Evolutionary conservation across 352 stramenopile species (phyloP).

Genomic region (Phytophthora crassamura): DNA sequence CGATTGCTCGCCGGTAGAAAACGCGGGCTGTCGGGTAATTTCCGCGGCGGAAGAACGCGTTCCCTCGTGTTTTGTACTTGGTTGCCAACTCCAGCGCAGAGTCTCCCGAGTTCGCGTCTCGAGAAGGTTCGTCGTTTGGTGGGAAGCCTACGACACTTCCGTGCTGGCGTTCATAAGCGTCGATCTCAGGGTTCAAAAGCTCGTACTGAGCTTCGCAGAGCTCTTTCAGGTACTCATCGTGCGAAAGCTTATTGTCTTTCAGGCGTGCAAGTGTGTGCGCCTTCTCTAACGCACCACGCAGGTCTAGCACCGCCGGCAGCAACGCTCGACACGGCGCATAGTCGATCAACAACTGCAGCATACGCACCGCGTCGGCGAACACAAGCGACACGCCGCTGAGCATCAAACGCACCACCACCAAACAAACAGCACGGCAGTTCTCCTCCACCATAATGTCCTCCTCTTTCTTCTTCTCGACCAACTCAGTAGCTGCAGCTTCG

Average conservation of each 20-base stretch:
- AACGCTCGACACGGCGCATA: slow-evolving; percentile 25
- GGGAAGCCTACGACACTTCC: slow-evolving; percentile 65
- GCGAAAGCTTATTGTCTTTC: slow-evolving; percentile 39
- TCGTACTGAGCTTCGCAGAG: slow-evolving; percentile 51
- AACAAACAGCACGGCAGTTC: slow-evolving; percentile 36
- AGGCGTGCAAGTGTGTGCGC: slow-evolving; percentile 40
- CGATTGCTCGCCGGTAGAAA: slow-evolving; percentile 72
- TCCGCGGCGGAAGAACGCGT: slow-evolving; percentile 65
- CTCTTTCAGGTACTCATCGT: slow-evolving; percentile 55
- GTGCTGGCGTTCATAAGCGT: slow-evolving; percentile 51
- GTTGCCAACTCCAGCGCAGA: slow-evolving; percentile 33
- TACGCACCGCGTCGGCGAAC: slow-evolving; percentile 57
- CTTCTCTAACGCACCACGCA: slow-evolving; percentile 71
- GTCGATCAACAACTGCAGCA: slow-evolving; percentile 74
- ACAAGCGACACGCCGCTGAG: slow-evolving; percentile 62
- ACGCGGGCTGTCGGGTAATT: slow-evolving; percentile 62
- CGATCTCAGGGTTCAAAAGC: slow-evolving; percentile 55
- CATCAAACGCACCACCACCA: slow-evolving; percentile 60
- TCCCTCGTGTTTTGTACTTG: slow-evolving; percentile 60
- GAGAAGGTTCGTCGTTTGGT: slow-evolving; percentile 22
- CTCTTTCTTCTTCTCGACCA: not conserved
- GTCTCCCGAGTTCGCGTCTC: slow-evolving; percentile 9
- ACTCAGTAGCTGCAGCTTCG: slow-evolving; percentile 1
- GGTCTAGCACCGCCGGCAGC: slow-evolving; percentile 46
- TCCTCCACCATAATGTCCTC: not conserved